These are phyloP conservation scores for Hordeum vulgare DNA, from an alignment of 176 grass and related monocot genomes.

Conservation along the genomic window MorexV3_pseudomolecules_assembly NC_058521.1:142429020-142429519, in stretches of 20 bases:
- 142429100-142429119: constrained; percentile 97
- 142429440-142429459: background rate
- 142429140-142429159: constrained; percentile 93
- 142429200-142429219: constrained; percentile 20
- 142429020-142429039: background rate
- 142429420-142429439: background rate
- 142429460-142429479: background rate
- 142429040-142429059: constrained; percentile 69
- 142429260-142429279: background rate
- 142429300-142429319: constrained; percentile 94
- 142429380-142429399: background rate
- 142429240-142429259: background rate
- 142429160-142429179: constrained; percentile 96
- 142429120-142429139: constrained; percentile 98
- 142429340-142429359: constrained; percentile 42
- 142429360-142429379: background rate
- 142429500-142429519: background rate
- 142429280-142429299: constrained; percentile 48
- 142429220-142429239: background rate
- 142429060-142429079: constrained; percentile 74
- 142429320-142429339: constrained; percentile 99
- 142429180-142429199: constrained; percentile 77
- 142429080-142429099: constrained; percentile 75
- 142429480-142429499: background rate
- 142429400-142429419: background rate